Percentiles rank a stretch among this genome's conserved stretches.
Conservation (phyloP, 495 filamentous ascomycete genomes). For the Evansstolkia leycettana region DNA sequence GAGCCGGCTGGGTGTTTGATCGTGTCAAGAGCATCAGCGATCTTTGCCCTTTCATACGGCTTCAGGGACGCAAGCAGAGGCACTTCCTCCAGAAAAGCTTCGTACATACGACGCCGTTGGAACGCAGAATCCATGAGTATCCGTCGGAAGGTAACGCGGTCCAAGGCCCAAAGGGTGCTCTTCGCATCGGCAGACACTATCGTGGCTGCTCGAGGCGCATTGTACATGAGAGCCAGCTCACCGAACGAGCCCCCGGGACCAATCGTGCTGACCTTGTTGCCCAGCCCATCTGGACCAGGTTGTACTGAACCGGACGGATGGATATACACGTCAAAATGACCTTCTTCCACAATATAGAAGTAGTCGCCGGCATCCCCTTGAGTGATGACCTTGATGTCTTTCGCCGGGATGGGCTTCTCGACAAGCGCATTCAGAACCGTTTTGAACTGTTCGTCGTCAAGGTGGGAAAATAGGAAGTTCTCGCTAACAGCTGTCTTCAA, state of each 20-base stretch:
- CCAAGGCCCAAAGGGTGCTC: slow-evolving; percentile 83
- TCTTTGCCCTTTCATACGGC: slow-evolving; percentile 87
- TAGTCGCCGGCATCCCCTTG: slow-evolving; percentile 95
- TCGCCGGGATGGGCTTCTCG: slow-evolving; percentile 90
- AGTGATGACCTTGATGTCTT: slow-evolving; percentile 90
- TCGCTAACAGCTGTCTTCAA: slow-evolving; percentile 69
- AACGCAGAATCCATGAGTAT: slow-evolving; percentile 98
- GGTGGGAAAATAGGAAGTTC: slow-evolving; percentile 90
- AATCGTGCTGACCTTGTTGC: slow-evolving; percentile 68
- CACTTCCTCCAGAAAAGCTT: slow-evolving; percentile 94
- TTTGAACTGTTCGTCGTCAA: slow-evolving; percentile 80
- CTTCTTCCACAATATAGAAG: slow-evolving; percentile 94
- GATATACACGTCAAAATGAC: slow-evolving; percentile 84
- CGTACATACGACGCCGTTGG: slow-evolving; percentile 90
- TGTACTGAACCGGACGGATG: slow-evolving; percentile 68
- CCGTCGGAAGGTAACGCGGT: slow-evolving; percentile 91
- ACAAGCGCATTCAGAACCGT: slow-evolving; percentile 85
- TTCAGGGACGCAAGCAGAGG: slow-evolving; percentile 75
- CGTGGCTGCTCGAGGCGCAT: slow-evolving; percentile 92
- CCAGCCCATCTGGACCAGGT: slow-evolving; percentile 73
- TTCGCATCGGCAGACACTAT: slow-evolving; percentile 70
- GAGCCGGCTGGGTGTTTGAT: slow-evolving; percentile 71
- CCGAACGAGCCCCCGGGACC: slow-evolving; percentile 92
- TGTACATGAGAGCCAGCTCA: slow-evolving; percentile 97
- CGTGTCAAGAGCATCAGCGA: slow-evolving; percentile 88